A percentile compares a stretch with the other conserved stretches of the same genome.
phyloP scores from a whole-genome alignment of 1,139 yeast species.

The Suhomyces kunorum region DNA sequence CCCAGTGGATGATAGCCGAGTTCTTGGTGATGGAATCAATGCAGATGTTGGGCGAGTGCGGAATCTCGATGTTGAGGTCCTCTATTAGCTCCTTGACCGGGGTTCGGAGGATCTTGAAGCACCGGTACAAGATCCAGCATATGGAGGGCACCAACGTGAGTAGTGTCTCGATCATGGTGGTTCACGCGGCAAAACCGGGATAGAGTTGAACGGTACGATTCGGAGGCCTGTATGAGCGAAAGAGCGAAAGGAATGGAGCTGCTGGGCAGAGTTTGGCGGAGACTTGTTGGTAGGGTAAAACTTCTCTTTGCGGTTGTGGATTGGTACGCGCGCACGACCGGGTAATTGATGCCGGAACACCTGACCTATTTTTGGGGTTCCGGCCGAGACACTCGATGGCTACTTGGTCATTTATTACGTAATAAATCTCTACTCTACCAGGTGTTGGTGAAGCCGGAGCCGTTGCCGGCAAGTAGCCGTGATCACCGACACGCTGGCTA shows the following conservation, averaged over 20 bases:
- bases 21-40: conserved; percentile 37
- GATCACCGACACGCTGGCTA: conserved; percentile 6
- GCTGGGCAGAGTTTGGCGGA: background rate
- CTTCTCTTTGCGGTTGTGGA: background rate
- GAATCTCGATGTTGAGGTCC: conserved; percentile 44
- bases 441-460: background rate
- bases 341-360: background rate
- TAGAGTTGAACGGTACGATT: background rate
- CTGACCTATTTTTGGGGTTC: background rate
- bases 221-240: background rate
- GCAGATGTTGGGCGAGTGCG: conserved; percentile 43
- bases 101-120: conserved; percentile 36
- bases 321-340: background rate
- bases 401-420: background rate
- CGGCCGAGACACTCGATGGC: no score
- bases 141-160: conserved; percentile 46
- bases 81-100: conserved; percentile 41
- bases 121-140: conserved; percentile 45
- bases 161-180: conserved; percentile 41
- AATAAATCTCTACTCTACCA: background rate
- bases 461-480: background rate
- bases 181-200: background rate
- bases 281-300: no score
- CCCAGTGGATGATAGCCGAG: conserved; percentile 47
- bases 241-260: background rate